A percentile compares a stretch with the other conserved stretches of the same genome.
Conservation (phyloP, 305 asterid species). For the Solanum hybrid region DNA sequence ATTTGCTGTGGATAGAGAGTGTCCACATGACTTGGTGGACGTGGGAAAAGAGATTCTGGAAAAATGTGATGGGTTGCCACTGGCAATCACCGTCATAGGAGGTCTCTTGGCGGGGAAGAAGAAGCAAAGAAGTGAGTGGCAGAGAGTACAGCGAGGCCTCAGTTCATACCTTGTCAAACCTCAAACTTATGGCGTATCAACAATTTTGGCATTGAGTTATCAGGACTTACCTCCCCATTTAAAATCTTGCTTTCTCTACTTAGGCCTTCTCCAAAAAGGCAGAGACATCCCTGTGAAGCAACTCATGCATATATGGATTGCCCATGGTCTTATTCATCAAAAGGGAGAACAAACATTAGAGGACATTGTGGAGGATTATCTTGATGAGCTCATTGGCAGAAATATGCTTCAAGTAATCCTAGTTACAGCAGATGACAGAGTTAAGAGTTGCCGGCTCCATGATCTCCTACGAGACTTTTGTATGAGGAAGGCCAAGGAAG, state of each 20-base stretch:
- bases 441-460: constrained; percentile 1
- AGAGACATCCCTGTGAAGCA: neutral
- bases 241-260: constrained; percentile 2
- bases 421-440: neutral
- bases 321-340: constrained; percentile 9
- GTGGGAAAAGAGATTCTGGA: neutral
- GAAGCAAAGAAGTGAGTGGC: neutral
- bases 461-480: constrained; percentile 10
- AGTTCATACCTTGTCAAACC: neutral
- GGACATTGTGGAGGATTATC: constrained; percentile 8
- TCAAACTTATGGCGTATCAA: neutral
- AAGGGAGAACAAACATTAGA: neutral
- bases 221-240: neutral
- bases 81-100: constrained; percentile 4
- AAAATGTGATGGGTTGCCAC: constrained; percentile 7
- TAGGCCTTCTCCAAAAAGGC: neutral
- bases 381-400: constrained; percentile 13
- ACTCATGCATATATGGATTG: constrained; percentile 13
- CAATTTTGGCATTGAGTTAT: neutral
- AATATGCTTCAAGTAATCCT: constrained; percentile 11
- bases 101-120: neutral
- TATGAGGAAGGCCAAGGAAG: constrained; percentile 13
- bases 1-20: neutral
- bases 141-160: neutral
- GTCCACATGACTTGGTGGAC: neutral